Percentiles rank a stretch among this genome's conserved stretches.
Evolutionary conservation across 1,284 basidiomycete species (phyloP).

Genomic region (Vanrija humicola): DNA sequence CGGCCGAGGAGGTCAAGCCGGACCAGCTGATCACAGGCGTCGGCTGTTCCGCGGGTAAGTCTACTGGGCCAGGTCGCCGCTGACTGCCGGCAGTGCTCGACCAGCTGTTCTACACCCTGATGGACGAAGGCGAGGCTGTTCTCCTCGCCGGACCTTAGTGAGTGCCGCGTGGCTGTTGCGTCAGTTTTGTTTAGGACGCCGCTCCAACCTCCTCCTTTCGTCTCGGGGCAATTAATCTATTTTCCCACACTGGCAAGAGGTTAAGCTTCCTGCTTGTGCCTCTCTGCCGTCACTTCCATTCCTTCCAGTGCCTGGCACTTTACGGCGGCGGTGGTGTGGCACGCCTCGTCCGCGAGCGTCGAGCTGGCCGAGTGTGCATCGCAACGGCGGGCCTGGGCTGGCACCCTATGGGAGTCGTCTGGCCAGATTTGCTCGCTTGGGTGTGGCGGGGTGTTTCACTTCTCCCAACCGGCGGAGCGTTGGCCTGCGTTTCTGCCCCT

Average conservation of each 20-base stretch:
- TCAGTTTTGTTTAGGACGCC: slow-evolving; percentile 13
- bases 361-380: no score
- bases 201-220: slow-evolving; percentile 5
- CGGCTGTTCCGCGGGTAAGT: slow-evolving; percentile 38
- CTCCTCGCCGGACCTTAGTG: slow-evolving; percentile 46
- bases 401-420: no score
- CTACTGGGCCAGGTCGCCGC: not conserved
- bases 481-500: no score
- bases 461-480: no score
- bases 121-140: slow-evolving; percentile 49
- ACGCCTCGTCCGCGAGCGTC: no score
- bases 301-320: not conserved
- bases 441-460: no score
- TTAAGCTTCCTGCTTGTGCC: not conserved
- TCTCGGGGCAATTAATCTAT: not conserved
- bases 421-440: no score
- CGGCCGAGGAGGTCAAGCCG: slow-evolving; percentile 30
- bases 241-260: no score
- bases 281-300: not conserved
- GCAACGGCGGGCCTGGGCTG: no score
- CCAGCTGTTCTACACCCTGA: slow-evolving; percentile 47
- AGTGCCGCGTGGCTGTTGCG: slow-evolving; percentile 2
- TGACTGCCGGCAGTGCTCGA: slow-evolving; percentile 35
- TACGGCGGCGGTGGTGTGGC: no score
- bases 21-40: slow-evolving; percentile 44